These are phyloP conservation scores for Syncephalastrum sp. DNA, from an alignment of 371 early-diverging fungal genomes.

Conservation along the genomic window DNA sequence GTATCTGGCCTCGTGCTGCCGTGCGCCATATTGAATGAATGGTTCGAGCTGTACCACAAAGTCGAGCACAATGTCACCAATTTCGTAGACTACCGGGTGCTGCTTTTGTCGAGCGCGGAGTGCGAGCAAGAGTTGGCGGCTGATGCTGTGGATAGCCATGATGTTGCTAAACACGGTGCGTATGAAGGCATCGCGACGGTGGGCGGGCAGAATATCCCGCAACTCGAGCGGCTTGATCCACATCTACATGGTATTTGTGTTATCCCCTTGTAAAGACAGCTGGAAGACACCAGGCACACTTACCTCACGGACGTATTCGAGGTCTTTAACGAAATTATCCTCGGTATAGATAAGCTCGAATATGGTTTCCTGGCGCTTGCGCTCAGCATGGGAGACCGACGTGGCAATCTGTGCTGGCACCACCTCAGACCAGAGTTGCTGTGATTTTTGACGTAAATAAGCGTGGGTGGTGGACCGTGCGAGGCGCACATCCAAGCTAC, in stretches of 20 bases:
- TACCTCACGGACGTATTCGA: constrained; percentile 41
- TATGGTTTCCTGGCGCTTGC: constrained; percentile 89
- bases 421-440: constrained; percentile 14
- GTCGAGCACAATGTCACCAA: constrained; percentile 84
- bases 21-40: constrained; percentile 85
- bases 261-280: background rate
- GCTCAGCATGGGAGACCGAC: constrained; percentile 54
- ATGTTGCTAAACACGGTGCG: constrained; percentile 81
- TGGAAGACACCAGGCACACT: background rate
- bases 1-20: constrained; percentile 76
- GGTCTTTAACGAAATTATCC: constrained; percentile 84
- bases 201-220: constrained; percentile 62
- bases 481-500: constrained; percentile 7
- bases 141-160: constrained; percentile 66
- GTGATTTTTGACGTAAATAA: constrained; percentile 15
- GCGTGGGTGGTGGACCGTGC: constrained; percentile 15
- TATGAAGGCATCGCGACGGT: constrained; percentile 67
- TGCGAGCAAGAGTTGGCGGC: constrained; percentile 64
- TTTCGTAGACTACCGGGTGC: constrained; percentile 65
- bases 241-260: constrained; percentile 36
- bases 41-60: constrained; percentile 73
- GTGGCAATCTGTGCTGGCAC: constrained; percentile 16
- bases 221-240: constrained; percentile 76
- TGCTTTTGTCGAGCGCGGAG: constrained; percentile 76
- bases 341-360: constrained; percentile 92